A percentile compares a stretch with the other conserved stretches of the same genome.
Conservation (phyloP, 257 asterid genomes). For the Fraxinus quadrangulata region DNA sequence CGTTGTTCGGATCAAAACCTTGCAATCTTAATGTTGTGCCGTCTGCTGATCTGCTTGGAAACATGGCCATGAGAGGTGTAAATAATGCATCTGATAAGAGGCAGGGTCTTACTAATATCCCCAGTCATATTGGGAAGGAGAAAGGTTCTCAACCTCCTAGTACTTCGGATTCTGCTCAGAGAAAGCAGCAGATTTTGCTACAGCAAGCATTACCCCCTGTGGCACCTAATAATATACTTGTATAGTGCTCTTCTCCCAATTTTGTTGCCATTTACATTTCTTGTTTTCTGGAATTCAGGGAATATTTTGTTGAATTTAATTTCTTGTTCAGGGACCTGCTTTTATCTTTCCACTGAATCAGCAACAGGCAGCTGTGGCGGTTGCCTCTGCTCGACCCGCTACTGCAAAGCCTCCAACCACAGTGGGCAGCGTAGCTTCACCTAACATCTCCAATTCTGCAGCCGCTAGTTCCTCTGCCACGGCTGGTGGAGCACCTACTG, state of each 20-base stretch:
- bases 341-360: slow-evolving; percentile 87
- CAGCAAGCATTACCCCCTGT: slow-evolving; percentile 89
- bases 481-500: slow-evolving; percentile 42
- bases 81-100: slow-evolving; percentile 49
- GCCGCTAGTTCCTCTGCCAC: slow-evolving; percentile 35
- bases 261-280: neutral
- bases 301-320: slow-evolving; percentile 1
- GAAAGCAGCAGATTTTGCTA: slow-evolving; percentile 75
- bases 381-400: slow-evolving; percentile 32
- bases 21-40: slow-evolving; percentile 59
- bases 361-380: slow-evolving; percentile 69
- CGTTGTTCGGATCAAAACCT: slow-evolving; percentile 67
- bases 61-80: slow-evolving; percentile 41
- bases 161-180: slow-evolving; percentile 56
- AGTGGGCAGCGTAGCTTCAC: slow-evolving; percentile 30
- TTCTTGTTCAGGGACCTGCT: slow-evolving; percentile 62
- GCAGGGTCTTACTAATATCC: slow-evolving; percentile 42
- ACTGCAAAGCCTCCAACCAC: slow-evolving; percentile 30
- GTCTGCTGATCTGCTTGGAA: slow-evolving; percentile 53
- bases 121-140: slow-evolving; percentile 58
- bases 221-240: slow-evolving; percentile 71
- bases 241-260: slow-evolving; percentile 23
- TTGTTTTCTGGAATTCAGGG: neutral
- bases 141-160: slow-evolving; percentile 53
- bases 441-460: slow-evolving; percentile 41